A percentile compares a stretch with the other conserved stretches of the same genome.
These are phyloP conservation scores for Gynostemma pentaphyllum DNA, from an alignment of 306 rosid species.

Conservation along the genomic window DNA sequence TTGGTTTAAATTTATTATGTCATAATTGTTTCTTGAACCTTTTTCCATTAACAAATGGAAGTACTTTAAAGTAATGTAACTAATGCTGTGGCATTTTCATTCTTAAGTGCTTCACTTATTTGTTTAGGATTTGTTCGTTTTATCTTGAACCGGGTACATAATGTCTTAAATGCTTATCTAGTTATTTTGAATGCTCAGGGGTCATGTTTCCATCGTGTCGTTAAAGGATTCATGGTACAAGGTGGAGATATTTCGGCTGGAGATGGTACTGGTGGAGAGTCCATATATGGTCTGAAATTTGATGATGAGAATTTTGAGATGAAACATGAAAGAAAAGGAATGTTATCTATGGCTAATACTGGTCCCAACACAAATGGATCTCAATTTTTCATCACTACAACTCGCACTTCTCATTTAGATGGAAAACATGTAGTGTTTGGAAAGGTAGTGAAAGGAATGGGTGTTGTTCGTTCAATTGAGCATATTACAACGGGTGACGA, in stretches of 20 bases:
- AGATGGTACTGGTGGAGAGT: conserved; percentile 89
- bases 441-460: conserved; percentile 80
- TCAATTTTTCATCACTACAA: conserved; percentile 79
- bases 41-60: not conserved
- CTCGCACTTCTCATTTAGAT: conserved; percentile 73
- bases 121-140: not conserved
- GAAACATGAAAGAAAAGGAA: conserved; percentile 94
- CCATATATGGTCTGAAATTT: conserved; percentile 70
- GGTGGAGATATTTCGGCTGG: conserved; percentile 93
- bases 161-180: not conserved
- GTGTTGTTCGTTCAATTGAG: conserved; percentile 73
- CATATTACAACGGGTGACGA: conserved; percentile 34
- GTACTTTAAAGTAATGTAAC: not conserved
- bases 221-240: conserved; percentile 78
- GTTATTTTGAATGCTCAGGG: conserved; percentile 34
- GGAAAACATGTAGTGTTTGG: conserved; percentile 93
- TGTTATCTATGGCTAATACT: conserved; percentile 85
- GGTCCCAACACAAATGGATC: conserved; percentile 79
- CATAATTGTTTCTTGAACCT: not conserved
- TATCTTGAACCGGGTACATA: not conserved
- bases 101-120: not conserved
- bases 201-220: conserved; percentile 59
- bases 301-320: conserved; percentile 77
- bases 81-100: not conserved
- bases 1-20: not conserved